Evolutionary conservation across 2,329 filamentous ascomycete genomes (phyloP).

Genomic region (Hyphodiscus sp.): DNA sequence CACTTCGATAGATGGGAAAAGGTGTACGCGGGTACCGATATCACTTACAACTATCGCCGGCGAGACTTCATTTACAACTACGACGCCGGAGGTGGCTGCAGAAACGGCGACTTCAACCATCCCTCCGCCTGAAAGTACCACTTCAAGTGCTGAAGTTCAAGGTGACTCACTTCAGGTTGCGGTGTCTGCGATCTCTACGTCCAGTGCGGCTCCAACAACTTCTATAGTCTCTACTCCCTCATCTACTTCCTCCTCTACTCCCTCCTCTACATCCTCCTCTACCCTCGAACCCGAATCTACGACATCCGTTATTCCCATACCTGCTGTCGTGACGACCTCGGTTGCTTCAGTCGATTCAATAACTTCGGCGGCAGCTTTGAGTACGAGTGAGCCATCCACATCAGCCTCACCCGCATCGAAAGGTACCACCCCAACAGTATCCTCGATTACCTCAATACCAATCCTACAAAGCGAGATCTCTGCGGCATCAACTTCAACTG

Average conservation of each 20-base stretch:
- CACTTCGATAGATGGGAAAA: conserved; percentile 43
- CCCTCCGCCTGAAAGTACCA: conserved; percentile 1
- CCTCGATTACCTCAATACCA: conserved; percentile 1
- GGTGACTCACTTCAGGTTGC: not conserved
- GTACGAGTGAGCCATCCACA: conserved; percentile 1
- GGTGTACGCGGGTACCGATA: conserved; percentile 48
- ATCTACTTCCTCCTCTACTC: conserved; percentile 4
- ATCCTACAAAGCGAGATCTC: not conserved
- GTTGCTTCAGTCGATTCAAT: conserved; percentile 6
- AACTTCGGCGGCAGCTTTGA: conserved; percentile 2
- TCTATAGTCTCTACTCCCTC: conserved; percentile 1
- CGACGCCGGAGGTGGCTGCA: conserved; percentile 4
- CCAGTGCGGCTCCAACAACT: not conserved
- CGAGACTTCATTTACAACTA: not conserved
- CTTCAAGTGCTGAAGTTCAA: conserved; percentile 2
- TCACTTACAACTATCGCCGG: conserved; percentile 12
- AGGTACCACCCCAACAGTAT: not conserved
- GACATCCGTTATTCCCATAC: not conserved
- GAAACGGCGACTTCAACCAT: conserved; percentile 3
- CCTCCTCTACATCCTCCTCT: conserved; percentile 3
- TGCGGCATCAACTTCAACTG: not conserved
- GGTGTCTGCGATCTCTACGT: not conserved
- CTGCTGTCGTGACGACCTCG: conserved; percentile 13
- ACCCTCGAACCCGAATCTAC: no score
- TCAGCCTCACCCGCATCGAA: not conserved